Evolutionary conservation across 768 basidiomycete species (phyloP).

Genomic region (Collybia nuda): DNA sequence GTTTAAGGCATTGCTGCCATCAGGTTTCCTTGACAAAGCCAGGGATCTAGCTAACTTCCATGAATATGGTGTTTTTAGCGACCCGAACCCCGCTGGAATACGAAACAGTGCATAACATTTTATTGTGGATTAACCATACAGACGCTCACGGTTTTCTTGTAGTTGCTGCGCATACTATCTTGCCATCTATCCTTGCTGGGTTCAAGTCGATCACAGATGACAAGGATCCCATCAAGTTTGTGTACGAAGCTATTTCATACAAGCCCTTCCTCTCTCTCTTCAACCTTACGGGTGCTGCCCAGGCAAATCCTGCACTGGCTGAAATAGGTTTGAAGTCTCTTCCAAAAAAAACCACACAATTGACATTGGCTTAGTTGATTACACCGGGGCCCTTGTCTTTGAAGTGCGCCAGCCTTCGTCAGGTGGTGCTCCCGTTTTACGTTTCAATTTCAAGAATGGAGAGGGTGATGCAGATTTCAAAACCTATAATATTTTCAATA

Average conservation of each 20-base stretch:
- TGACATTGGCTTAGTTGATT: constrained; percentile 45
- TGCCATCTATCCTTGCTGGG: constrained; percentile 58
- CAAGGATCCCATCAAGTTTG: constrained; percentile 54
- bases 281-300: constrained; percentile 66
- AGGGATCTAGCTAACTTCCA: constrained; percentile 70
- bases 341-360: background rate
- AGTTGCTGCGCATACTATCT: constrained; percentile 70
- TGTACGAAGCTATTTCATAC: constrained; percentile 64
- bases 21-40: constrained; percentile 50
- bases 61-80: constrained; percentile 68
- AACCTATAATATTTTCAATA: constrained; percentile 46
- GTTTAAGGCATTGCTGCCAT: constrained; percentile 47
- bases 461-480: constrained; percentile 45
- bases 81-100: constrained; percentile 50
- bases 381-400: constrained; percentile 55
- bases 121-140: background rate
- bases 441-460: constrained; percentile 73
- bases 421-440: constrained; percentile 49
- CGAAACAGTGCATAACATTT: constrained; percentile 51
- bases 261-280: constrained; percentile 79
- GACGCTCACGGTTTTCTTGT: background rate
- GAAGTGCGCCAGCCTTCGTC: constrained; percentile 54
- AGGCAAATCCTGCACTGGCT: constrained; percentile 50
- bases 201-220: constrained; percentile 50
- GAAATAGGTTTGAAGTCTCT: constrained; percentile 48